phyloP scores from a whole-genome alignment of 1,284 basidiomycete genomes.

The Wolfiporia cocos region DNA sequence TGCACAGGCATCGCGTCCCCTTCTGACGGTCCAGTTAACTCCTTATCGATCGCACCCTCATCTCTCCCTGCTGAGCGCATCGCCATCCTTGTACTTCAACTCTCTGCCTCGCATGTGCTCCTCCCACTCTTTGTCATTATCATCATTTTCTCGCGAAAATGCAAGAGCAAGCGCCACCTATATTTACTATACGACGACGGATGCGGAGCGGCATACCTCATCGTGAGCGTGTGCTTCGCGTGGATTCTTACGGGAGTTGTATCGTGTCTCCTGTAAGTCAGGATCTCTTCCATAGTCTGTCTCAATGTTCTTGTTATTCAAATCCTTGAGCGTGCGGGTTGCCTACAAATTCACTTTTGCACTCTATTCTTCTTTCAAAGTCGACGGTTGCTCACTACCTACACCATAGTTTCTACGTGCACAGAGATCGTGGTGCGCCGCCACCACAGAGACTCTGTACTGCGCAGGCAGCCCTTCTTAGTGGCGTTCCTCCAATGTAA shows the following conservation, averaged over 20 bases:
- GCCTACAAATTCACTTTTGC: no score
- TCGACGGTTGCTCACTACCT: neutral
- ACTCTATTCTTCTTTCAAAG: neutral
- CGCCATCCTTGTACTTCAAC: slow-evolving; percentile 39
- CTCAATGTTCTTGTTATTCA: neutral
- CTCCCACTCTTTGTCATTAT: slow-evolving; percentile 44
- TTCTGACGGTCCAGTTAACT: no score
- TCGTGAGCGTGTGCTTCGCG: slow-evolving; percentile 47
- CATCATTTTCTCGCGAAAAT: slow-evolving; percentile 35
- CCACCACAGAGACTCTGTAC: slow-evolving; percentile 35
- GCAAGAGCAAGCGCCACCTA: no score
- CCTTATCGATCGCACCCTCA: no score
- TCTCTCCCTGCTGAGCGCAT: slow-evolving; percentile 14
- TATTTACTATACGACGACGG: slow-evolving; percentile 35
- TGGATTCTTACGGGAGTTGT: slow-evolving; percentile 32
- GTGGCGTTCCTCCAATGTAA: slow-evolving; percentile 40
- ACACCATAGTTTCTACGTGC: slow-evolving; percentile 24
- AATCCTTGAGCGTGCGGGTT: no score
- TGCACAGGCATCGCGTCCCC: no score
- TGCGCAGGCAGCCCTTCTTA: slow-evolving; percentile 37
- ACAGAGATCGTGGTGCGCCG: slow-evolving; percentile 31
- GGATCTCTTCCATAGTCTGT: neutral
- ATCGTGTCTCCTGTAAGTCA: slow-evolving; percentile 35
- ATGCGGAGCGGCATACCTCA: no score
- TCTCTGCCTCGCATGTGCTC: slow-evolving; percentile 41